Base-by-base conservation (phyloP, 2,329 filamentous ascomycete genomes). In the Salinomyces thailandicus region DNA sequence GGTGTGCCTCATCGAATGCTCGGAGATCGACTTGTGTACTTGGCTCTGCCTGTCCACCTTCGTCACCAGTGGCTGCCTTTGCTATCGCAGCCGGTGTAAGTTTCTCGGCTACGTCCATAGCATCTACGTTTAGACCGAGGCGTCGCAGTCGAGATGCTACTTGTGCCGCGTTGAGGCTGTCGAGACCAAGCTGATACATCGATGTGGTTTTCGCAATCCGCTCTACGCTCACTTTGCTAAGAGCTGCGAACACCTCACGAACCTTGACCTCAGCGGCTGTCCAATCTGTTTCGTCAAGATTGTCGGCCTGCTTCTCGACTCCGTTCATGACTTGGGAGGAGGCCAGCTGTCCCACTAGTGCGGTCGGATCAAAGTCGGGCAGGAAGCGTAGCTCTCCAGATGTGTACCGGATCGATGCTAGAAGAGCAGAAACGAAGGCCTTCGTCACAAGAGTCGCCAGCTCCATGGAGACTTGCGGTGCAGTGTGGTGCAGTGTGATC, bases 111-210 rank as follows among this genome's bases (percentile, higher is more conserved):
- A 95, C 76, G 55, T 93, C 83, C 1, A 76, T 72, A 0, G 82
- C 77, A 1, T 76, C 75, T 0, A 86, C 59, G 1, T 57, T 51
- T 26, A 77, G 63, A 0, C 77, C 77, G 13, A 69, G 51, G 26
- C 68, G 71, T 13, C 80, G 75, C 12, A 95, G 64, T 17, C 69
- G 62, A 1, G 75, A 70, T 1, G 85, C 83, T 7, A 94, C 67
- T 51, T 94, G 86, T 12, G 75, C 69, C 0, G 85, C 83, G 42
- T 81, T 87, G 51, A 96, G 91, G 54, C 87, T 95, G 59, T 95
- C 87, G 3, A 95, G 64, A 0, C 89, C 89, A n/a, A 94, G 72
- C 39, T 81, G 77, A 50, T 89, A 93, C 33, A 96, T 85, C 0
- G 83, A 85, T 0, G 77, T 85, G 7, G 71, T 54, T 9, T 67